Percentiles rank a stretch among this genome's conserved stretches.
These are phyloP conservation scores for Xylaria scruposa DNA, from an alignment of 495 filamentous ascomycete genomes.

Conservation along the genomic window DNA sequence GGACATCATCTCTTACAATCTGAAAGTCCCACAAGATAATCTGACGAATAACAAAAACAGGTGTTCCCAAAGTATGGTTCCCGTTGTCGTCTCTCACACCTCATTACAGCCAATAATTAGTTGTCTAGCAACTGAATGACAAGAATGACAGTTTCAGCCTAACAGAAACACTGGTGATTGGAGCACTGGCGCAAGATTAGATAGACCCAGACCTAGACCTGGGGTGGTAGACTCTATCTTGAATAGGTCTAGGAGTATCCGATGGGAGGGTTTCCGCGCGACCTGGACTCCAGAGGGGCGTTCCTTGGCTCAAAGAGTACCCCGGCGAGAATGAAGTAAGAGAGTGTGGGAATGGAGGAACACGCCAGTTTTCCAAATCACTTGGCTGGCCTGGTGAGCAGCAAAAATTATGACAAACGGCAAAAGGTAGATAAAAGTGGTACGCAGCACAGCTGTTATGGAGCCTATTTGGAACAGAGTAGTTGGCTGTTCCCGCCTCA, in stretches of 20 bases:
- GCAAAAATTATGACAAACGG: constrained; percentile 18
- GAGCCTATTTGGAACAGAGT: neutral
- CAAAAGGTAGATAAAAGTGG: constrained; percentile 28
- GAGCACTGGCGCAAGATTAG: neutral
- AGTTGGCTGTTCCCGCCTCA: constrained; percentile 1
- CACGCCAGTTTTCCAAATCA: neutral
- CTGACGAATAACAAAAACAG: neutral
- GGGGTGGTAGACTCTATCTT: neutral
- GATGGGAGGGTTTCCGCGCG: constrained; percentile 17
- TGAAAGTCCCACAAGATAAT: neutral
- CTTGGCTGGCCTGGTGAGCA: neutral
- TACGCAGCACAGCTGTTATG: constrained; percentile 16
- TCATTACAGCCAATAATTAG: neutral
- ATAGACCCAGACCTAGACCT: constrained; percentile 26
- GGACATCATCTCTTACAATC: neutral
- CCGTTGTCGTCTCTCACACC: neutral
- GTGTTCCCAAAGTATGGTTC: neutral
- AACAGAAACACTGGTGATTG: neutral
- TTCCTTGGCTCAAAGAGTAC: neutral
- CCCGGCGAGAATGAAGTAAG: neutral
- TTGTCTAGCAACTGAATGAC: neutral
- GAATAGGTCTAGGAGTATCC: constrained; percentile 5
- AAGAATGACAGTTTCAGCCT: neutral
- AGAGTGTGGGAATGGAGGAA: neutral
- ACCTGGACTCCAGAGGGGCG: neutral